Conservation (phyloP, 306 rosid genomes). For the Glycyrrhiza uralensis region DNA sequence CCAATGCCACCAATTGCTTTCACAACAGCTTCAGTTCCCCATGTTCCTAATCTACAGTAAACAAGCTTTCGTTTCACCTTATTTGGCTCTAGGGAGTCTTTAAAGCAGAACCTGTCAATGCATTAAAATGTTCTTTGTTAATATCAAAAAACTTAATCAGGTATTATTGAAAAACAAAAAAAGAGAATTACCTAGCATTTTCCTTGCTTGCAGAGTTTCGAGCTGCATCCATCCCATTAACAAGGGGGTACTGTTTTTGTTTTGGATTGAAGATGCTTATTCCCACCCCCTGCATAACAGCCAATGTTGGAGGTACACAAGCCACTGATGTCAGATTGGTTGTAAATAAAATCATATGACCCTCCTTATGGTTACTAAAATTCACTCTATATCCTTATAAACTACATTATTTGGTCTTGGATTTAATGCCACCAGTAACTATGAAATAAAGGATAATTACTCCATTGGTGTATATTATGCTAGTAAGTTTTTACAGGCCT, state of each 20-base stretch:
- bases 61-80: constrained; percentile 70
- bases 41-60: constrained; percentile 37
- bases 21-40: constrained; percentile 68
- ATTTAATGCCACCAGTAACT: neutral
- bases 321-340: neutral
- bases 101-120: constrained; percentile 35
- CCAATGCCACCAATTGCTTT: constrained; percentile 71
- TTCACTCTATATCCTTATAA: too few species aligned
- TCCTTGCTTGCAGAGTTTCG: constrained; percentile 37
- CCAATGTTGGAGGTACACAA: neutral
- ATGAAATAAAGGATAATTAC: neutral
- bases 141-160: neutral
- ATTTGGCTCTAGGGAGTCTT: constrained; percentile 51
- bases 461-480: neutral
- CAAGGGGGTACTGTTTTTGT: constrained; percentile 50
- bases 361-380: too few species aligned
- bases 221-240: constrained; percentile 65
- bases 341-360: neutral
- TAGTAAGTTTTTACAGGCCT: neutral
- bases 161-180: neutral
- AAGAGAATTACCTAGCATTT: constrained; percentile 44
- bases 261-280: constrained; percentile 54
- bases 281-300: constrained; percentile 62
- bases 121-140: neutral
- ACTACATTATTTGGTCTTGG: too few species aligned